Percentiles rank a stretch among this genome's conserved stretches.
Evolutionary conservation across 179 eudicot species (phyloP).

Genomic region (Vitellaria paradoxa): DNA sequence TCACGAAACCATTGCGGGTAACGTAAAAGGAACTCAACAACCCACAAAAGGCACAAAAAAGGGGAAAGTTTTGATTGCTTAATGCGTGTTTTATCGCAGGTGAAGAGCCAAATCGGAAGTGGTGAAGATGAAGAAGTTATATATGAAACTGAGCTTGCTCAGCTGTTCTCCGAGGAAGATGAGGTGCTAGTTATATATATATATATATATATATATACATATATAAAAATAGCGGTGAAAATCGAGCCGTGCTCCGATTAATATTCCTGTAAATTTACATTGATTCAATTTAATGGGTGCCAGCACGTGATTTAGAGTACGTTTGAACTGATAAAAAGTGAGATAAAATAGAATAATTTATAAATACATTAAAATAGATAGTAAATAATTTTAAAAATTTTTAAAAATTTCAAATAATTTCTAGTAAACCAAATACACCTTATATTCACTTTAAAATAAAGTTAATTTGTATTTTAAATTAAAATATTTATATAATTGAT

Average conservation of each 20-base stretch:
- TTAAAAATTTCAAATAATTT: too few relatives aligned
- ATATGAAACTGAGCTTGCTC: conserved; percentile 56
- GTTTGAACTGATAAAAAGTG: too few relatives aligned
- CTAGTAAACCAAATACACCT: too few relatives aligned
- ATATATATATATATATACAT: not conserved
- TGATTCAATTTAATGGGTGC: too few relatives aligned
- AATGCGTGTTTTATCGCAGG: conserved; percentile 19
- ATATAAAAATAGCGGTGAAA: not conserved
- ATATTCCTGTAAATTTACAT: too few relatives aligned
- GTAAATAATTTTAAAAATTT: too few relatives aligned
- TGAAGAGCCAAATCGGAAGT: conserved; percentile 30
- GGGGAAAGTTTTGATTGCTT: not conserved
- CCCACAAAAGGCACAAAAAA: conserved; percentile 14
- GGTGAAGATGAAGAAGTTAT: conserved; percentile 37
- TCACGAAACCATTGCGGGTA: conserved; percentile 35
- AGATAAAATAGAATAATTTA: too few relatives aligned
- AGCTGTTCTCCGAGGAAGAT: conserved; percentile 69
- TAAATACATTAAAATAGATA: not conserved
- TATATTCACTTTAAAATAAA: too few relatives aligned
- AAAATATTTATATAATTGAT: too few relatives aligned
- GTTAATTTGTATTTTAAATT: too few relatives aligned
- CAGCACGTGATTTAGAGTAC: too few relatives aligned
- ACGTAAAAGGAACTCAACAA: conserved; percentile 25
- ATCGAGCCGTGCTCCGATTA: too few relatives aligned
- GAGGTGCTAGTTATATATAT: conserved; percentile 42